These are phyloP conservation scores for Euphorbia schlechtendalii DNA, from an alignment of 441 rosid genomes.

Conservation along the genomic window DNA sequence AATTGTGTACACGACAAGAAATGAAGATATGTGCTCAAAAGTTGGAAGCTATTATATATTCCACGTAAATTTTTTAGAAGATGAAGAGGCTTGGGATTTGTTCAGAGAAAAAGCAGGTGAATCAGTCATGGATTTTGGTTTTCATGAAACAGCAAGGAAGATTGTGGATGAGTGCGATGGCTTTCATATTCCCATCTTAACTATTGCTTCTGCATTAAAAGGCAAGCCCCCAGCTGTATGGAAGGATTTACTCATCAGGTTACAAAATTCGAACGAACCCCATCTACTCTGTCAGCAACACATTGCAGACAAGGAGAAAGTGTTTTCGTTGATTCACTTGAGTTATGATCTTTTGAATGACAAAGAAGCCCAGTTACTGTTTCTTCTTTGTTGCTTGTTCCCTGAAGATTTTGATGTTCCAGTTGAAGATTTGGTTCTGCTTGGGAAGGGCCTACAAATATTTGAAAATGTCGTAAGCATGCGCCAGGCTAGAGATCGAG, in stretches of 20 bases:
- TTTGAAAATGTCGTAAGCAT: background rate
- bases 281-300: too few relatives aligned
- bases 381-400: background rate
- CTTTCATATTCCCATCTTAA: background rate
- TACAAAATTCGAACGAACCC: too few relatives aligned
- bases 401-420: background rate
- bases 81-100: background rate
- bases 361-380: background rate
- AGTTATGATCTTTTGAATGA: background rate
- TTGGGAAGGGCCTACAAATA: background rate
- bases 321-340: too few relatives aligned
- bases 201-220: too few relatives aligned
- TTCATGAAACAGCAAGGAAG: background rate
- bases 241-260: too few relatives aligned
- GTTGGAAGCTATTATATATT: background rate
- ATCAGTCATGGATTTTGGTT: background rate
- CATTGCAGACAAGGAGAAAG: too few relatives aligned
- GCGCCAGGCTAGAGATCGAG: background rate
- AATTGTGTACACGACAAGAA: background rate
- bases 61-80: background rate
- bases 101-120: slow-evolving; percentile 1
- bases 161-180: slow-evolving; percentile 15
- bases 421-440: background rate
- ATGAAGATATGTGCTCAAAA: background rate
- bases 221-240: too few relatives aligned